Base-by-base conservation (phyloP, 139 green algal genomes). In the Monoraphidium neglectum region DNA sequence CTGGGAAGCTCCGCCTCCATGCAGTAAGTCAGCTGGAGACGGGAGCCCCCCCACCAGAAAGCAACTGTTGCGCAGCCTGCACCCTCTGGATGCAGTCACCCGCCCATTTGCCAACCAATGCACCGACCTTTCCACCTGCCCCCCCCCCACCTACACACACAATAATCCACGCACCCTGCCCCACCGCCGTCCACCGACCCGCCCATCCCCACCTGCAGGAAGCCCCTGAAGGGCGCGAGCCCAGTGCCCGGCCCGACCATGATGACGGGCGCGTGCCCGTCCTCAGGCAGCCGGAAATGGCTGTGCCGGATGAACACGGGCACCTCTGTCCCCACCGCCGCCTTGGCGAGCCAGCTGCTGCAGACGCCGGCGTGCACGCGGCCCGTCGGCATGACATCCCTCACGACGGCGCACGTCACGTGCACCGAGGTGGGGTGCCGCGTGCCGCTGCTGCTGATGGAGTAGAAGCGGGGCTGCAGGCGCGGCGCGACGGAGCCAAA, bases 201-300 rank as follows among this genome's bases (percentile, higher is more conserved):
- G n/a, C n/a, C n/a, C n/a, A n/a, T n/a, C n/a, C n/a, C n/a, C n/a
- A n/a, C n/a, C n/a, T n/a, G 96, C 46, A 99, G 82, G 83, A 99
- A 99, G 32, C 94, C 96, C 6, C 96, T 79, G 88, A 99, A 99
- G 38, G 96, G 96, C 0, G 96, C 96, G 32, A 99, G 84, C 1
- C 96, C 96, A 0, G 96, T 99, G 79, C 96, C 96, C 0, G 96
- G 96, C 3, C 96, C 96, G 8, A 99, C 84, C 96, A 99, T 98
- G 28, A 99, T 78, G 28, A 99, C 62, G 0, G 96, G 95, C 51
- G 75, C 73, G 3, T 28, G 28, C 2, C 82, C 67, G 73, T 95
- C 77, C 21, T 61, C 6, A 0, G 96, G 96, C 72, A 98, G 88
- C 76, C 89, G 90, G 87, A 99, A 99, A 54, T 86, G 85, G 37